Conservation (phyloP, 1,139 yeast species). For the Saccharomyces hybrid region DNA sequence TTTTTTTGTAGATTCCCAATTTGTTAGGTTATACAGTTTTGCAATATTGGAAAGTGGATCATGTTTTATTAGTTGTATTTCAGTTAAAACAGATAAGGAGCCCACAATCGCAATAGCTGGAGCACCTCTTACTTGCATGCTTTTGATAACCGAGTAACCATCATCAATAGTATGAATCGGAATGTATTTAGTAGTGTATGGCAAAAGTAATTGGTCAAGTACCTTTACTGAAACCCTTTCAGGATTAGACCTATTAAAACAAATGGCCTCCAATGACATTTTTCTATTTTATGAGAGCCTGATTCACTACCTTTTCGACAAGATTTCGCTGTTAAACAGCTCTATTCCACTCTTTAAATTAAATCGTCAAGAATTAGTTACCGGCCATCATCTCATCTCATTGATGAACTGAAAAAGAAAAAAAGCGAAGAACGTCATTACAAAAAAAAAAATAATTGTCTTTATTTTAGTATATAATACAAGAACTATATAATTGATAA, state of each 20-base stretch:
- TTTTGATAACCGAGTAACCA: constrained; percentile 74
- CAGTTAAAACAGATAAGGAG: constrained; percentile 71
- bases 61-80: constrained; percentile 36
- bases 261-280: constrained; percentile 57
- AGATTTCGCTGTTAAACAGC: neutral
- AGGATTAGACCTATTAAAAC: constrained; percentile 43
- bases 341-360: too few species aligned
- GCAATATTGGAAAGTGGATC: constrained; percentile 23
- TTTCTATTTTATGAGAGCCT: neutral
- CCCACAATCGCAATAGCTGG: constrained; percentile 98
- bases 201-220: constrained; percentile 75
- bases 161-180: constrained; percentile 53
- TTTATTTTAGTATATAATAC: neutral
- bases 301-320: neutral
- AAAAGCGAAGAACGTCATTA: neutral
- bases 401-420: neutral
- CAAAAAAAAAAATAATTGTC: neutral
- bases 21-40: constrained; percentile 32
- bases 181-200: constrained; percentile 68
- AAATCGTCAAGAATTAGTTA: too few species aligned
- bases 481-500: neutral
- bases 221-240: constrained; percentile 43
- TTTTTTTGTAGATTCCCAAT: constrained; percentile 28
- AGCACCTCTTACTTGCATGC: constrained; percentile 96
- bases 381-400: neutral